Base-by-base conservation (phyloP, 139 green algal genomes). In the Chlorella sp. region DNA sequence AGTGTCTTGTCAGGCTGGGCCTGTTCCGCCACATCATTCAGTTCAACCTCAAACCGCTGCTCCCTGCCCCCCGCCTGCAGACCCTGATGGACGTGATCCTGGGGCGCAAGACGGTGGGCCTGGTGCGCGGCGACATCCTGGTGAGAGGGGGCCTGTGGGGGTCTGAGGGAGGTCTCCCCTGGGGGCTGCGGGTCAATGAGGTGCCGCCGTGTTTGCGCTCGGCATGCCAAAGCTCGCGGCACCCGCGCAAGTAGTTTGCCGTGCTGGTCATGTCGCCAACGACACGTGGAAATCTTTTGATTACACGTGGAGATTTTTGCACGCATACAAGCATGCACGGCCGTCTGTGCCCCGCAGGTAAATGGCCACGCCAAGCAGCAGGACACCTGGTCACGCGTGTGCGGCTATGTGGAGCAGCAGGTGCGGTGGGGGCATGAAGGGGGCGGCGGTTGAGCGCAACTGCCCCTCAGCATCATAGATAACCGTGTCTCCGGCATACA, bases 61-160 rank as follows among this genome's bases (percentile, higher is more conserved):
- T 40, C n/a, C 36, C 43, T n/a, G 4, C 30, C 43, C 28, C 0
- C 28, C 43, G 90, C 0, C 90, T 89, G 54, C 95, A 96, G 90
- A 96, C 94, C 14, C 76, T 96, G 30, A 94, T 96, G 93, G 92
- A 70, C 24, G 78, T 70, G 51, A 89, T 97, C 19, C 91, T 92
- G 28, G 92, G 93, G 7, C 86, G 94, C 73, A 97, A 97, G 90
- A 97, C 94, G 0, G 85, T 92, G 65, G 94, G 94, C 32, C 36
- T 89, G 6, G 92, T 96, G 67, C 82, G 87, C 1, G 94, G 94
- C 2, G 88, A 94, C 44, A 95, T 96, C 73, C 86, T 94, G 13
- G 87, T 92, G 32, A 93, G 51, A 93, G 79, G 88, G 85, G 28
- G 65, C 2, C n/a, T 3, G 1, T n/a, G 26, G 8, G 24, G 7